Evolutionary conservation across 768 basidiomycete genomes (phyloP).

Genomic region (Myochromella boudieri): DNA sequence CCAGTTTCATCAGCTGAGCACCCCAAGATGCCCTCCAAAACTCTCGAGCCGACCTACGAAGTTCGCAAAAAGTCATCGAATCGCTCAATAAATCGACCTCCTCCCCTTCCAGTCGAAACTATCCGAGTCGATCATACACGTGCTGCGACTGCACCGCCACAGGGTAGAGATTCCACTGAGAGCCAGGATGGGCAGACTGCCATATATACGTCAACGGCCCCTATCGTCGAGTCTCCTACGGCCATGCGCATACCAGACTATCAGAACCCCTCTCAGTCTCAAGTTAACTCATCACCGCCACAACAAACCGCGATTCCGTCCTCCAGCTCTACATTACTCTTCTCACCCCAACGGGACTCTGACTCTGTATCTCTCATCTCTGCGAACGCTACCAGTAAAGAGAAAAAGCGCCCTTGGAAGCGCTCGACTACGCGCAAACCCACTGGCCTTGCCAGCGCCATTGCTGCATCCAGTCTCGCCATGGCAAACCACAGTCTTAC

Average conservation of each 20-base stretch:
- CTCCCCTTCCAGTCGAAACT: no score
- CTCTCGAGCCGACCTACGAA: slow-evolving; percentile 25
- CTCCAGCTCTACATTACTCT: slow-evolving; percentile 18
- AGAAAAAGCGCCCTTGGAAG: slow-evolving; percentile 44
- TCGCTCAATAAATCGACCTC: slow-evolving; percentile 32
- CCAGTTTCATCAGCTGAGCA: slow-evolving; percentile 20
- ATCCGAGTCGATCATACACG: slow-evolving; percentile 28
- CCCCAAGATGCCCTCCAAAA: slow-evolving; percentile 18
- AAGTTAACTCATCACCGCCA: slow-evolving; percentile 15
- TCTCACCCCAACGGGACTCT: slow-evolving; percentile 19
- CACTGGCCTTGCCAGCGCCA: slow-evolving; percentile 63
- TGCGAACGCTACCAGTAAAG: slow-evolving; percentile 21
- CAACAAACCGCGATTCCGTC: slow-evolving; percentile 10
- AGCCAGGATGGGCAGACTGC: slow-evolving; percentile 15
- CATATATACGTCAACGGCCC: slow-evolving; percentile 20
- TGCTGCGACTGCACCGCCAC: slow-evolving; percentile 22
- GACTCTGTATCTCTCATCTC: slow-evolving; percentile 25
- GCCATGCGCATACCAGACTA: slow-evolving; percentile 32
- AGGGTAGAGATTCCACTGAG: slow-evolving; percentile 12
- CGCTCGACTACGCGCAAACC: slow-evolving; percentile 44
- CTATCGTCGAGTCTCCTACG: slow-evolving; percentile 49
- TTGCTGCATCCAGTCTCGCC: slow-evolving; percentile 64
- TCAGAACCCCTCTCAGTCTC: slow-evolving; percentile 9
- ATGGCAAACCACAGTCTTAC: slow-evolving; percentile 60
- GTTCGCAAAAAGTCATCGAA: slow-evolving; percentile 35